phyloP scores from a whole-genome alignment of 371 early-diverging fungal species.

The Syncephalastrum racemosum region DNA sequence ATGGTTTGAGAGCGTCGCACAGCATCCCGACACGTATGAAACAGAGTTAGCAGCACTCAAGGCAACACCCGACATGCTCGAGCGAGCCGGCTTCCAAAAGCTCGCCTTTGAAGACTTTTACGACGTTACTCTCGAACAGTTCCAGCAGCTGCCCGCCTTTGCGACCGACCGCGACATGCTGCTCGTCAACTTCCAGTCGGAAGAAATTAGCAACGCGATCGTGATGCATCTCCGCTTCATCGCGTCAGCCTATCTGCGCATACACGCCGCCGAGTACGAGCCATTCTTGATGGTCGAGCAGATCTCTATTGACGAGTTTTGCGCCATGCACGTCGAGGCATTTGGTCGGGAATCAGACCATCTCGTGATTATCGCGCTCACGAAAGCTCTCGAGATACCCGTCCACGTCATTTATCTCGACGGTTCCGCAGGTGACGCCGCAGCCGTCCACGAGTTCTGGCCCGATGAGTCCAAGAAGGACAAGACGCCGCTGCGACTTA shows the following conservation, averaged over 20 bases:
- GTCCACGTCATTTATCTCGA: slow-evolving; percentile 68
- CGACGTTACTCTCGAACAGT: slow-evolving; percentile 51
- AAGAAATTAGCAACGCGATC: slow-evolving; percentile 66
- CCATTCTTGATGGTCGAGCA: slow-evolving; percentile 64
- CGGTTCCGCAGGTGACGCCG: slow-evolving; percentile 47
- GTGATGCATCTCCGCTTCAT: slow-evolving; percentile 69
- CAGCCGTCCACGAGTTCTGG: slow-evolving; percentile 55
- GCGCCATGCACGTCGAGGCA: slow-evolving; percentile 65
- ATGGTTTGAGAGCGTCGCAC: slow-evolving; percentile 63
- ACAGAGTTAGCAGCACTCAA: slow-evolving; percentile 41
- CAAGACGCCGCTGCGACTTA: slow-evolving; percentile 32
- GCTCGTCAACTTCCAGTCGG: slow-evolving; percentile 56
- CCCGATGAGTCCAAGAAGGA: slow-evolving; percentile 33
- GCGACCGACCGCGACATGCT: slow-evolving; percentile 43
- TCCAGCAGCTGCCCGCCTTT: slow-evolving; percentile 31
- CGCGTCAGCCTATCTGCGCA: slow-evolving; percentile 66
- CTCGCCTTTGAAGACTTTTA: slow-evolving; percentile 68
- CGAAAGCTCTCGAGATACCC: slow-evolving; percentile 56
- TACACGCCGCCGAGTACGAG: slow-evolving; percentile 63
- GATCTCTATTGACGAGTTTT: slow-evolving; percentile 64
- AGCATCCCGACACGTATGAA: slow-evolving; percentile 25
- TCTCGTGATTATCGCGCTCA: slow-evolving; percentile 66
- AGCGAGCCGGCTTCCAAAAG: slow-evolving; percentile 54
- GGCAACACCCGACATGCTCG: slow-evolving; percentile 47
- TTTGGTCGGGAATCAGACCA: slow-evolving; percentile 76